Evolutionary conservation across 108 stramenopile genomes (phyloP), one percentile per base, ranked within the genome.

Genomic region (Aurantiochytrium sp.): DNA sequence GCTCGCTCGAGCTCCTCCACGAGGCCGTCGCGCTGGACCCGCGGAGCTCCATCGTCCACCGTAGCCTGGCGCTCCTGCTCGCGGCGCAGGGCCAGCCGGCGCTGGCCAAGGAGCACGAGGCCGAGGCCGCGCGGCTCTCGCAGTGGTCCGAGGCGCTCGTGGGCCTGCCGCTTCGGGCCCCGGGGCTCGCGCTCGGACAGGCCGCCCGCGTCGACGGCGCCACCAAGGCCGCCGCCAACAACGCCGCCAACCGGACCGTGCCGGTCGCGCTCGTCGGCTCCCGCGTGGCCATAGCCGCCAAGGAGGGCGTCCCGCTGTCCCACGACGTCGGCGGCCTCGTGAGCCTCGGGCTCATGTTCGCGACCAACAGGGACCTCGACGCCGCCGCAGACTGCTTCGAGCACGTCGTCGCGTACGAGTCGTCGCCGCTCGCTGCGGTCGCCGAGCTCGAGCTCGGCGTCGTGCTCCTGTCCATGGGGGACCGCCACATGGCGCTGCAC

Each of bases 351-450:
- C 42, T 41, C 30, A 39, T 81, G 73, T 81, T 81, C 30, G 73
- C 73, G 6, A 12, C 73, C 10, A 6, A 48, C 12, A 6, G 45
- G 39, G n/a, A 48, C 24, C 42, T 81, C 45, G 42, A 81, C 6
- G 42, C n/a, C 15, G 73, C 73, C 17, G 73, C 45, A 48, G 73
- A 81, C 45, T 81, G 73, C 73, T 81, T 81, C 45, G 73, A 81
- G 45, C 73, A 81, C 27, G 73, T 81, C 8, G 39, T 81, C 12
- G 42, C 39, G 39, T 24, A 48, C 3, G 45, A 81, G 42, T 15
- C 21, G 10, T 41, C 39, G 19, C 39, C 73, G 6, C 45, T 81
- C 45, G 45, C 27, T 24, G 21, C 73, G n/a, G 15, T 15, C n/a
- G 73, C 73, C 12, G 24, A 48, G 21, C 27, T 81, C 39, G 73